Evolutionary conservation across 495 filamentous ascomycete genomes (phyloP), one percentile per base, ranked within the genome.

Genomic region (Annulohypoxylon stygium): DNA sequence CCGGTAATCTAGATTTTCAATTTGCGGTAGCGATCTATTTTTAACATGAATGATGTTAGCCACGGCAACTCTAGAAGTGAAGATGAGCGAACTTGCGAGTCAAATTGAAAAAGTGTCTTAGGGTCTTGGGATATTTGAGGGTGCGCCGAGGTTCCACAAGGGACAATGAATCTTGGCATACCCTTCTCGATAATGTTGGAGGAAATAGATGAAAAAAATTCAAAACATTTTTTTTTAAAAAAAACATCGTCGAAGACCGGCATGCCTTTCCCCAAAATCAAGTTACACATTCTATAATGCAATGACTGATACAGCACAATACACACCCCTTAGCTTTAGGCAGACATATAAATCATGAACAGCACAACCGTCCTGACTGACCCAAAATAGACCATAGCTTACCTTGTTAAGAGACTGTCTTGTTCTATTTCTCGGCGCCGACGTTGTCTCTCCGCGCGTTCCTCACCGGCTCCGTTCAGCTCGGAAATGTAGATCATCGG

Each of bases 101-200:
- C 16, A 51, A 34, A 50, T 20, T 18, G 43, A 55, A 12, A 16
- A 41, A 65, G 36, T 34, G 58, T 50, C 20, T 54, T 11, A 55
- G 48, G 20, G 20, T 23, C 20, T 23, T 23, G 20, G 20, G 20
- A 23, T 23, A 0, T 23, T 23, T 23, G 20, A 23, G 20, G 50
- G 39, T 45, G 33, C 59, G 61, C 61, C 71, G 62, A 70, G 33
- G n/a, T 50, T 66, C 47, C 61, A 65, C 45, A 45, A 14, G 41
- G 33, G 4, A n/a, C 2, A 47, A 48, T n/a, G 25, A 33, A 23
- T 41, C 57, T 70, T 74, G 61, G 61, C 60, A 51, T 67, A 23
- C 8, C 45, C 53, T 20, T 33, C 47, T 54, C 43, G 51, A 74
- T 12, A 53, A 41, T 48, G 0, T 3, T 2, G 4, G 4, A 30